Evolutionary conservation across 306 rosid species (phyloP), one percentile per base, ranked within the genome.

Genomic region (Prinsepia uniflora): DNA sequence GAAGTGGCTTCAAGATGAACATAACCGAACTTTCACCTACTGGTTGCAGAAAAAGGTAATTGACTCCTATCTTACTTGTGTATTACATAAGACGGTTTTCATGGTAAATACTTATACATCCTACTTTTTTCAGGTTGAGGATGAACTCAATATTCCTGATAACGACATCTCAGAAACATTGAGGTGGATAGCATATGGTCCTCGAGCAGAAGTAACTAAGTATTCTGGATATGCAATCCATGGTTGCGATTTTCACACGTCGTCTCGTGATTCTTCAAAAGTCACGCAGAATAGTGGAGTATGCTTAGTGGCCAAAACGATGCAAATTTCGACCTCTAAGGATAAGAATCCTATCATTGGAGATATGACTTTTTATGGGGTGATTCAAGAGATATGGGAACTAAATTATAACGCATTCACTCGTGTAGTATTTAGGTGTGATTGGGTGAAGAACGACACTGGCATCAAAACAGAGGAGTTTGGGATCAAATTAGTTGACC

Each of bases 1-100:
- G 4, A 45, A 72, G 7, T 72, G 68, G 59, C 20, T 72, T 0
- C 47, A n/a, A 30, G 59, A 46, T 8, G 67, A 72, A 60, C 75
- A 72, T 7, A 45, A 72, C 10, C 17, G 18, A 10, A 72, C 34
- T 6, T 58, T 72, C 12, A 1, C 0, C 20, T 13, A 17, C 3
- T 47, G 71, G 71, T 2, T 67, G 7, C 19, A 39, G 13, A 10
- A 67, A 13, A 66, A 3, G 5, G 71, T 67, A 24, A 46, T 10
- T 24, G 30, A 24, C 30, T 24, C 30, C 30, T 24, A 24, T 24
- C 30, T 24, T 24, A 24, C 30, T 24, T 24, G 30, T 24, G 30
- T 24, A 24, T 24, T 24, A 24, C 30, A 24, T 24, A 24, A 24
- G 30, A 24, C 30, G 30, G 30, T 24, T 24, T 24, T 24, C 30